Base-by-base conservation (phyloP, 1,284 basidiomycete species). In the Fomitiporia mediterranea region DNA sequence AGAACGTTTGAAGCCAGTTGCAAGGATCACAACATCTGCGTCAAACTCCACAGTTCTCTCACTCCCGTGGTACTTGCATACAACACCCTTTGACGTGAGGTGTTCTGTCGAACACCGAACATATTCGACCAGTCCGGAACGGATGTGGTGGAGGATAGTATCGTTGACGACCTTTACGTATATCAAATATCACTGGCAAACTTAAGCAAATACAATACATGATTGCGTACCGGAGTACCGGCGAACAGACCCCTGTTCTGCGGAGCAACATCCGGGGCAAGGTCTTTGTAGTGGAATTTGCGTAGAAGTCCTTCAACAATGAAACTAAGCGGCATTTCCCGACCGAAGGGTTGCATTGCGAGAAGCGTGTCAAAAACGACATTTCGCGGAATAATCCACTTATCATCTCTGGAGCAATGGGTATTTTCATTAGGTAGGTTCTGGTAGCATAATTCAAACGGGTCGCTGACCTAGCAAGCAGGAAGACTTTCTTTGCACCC, bases 1-100 rank as follows among this genome's bases (percentile, higher is more conserved):
- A 0, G 83, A 83, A 43, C 76, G 73, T 63, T 81, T 70, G 65
- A 82, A 86, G 1, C 83, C 83, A 2, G 82, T 83, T 2, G 84
- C 83, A 19, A 86, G 67, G 7, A 86, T 77, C 37, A 85, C 73
- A 3, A 83, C 71, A 62, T 84, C 82, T 0, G 78, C 82, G 1
- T 73, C 65, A 55, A 78, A 69, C 60, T 75, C 66, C 34, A 66
- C 64, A 37, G 72, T 66, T 32, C 70, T 70, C 4, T 69, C 63
- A 39, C 67, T 65, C 32, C 64, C 65, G 53, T 71, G 68, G 17
- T 67, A 58, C 56, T 72, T 73, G 56, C 73, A 69, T 17, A 71
- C 66, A 56, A 83, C 72, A 3, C 81, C 81, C 19, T 66, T 54
- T 11, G 67, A 63, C 7, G 73, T 77, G 44, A 83, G 67, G 2